phyloP scores from a whole-genome alignment of 208 protist species.

The Zelonia costaricensis region DNA sequence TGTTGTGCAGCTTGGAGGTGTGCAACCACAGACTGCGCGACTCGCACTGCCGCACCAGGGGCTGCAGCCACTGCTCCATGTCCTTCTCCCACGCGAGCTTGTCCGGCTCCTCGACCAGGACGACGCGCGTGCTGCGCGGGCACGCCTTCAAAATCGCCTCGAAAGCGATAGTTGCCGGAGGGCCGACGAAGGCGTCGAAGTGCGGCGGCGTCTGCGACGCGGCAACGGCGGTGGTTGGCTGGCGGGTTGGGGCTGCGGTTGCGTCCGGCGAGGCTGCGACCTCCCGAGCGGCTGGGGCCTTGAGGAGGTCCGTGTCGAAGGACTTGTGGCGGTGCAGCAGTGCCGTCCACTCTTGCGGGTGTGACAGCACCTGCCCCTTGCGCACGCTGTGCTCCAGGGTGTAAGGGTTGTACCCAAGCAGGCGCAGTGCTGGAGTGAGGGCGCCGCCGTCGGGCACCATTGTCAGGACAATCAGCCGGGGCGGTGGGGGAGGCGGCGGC shows the following conservation, averaged over 20 bases:
- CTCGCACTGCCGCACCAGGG: slow-evolving; percentile 46
- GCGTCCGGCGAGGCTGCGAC: background rate
- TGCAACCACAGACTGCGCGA: slow-evolving; percentile 12
- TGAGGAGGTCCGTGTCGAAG: slow-evolving; percentile 60
- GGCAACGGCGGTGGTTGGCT: background rate
- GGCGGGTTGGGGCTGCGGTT: background rate
- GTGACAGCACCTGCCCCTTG: slow-evolving; percentile 59
- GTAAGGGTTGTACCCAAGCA: slow-evolving; percentile 81
- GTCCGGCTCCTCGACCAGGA: slow-evolving; percentile 81
- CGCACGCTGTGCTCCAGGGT: slow-evolving; percentile 67
- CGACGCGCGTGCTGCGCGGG: slow-evolving; percentile 73
- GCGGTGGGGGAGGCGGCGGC: background rate
- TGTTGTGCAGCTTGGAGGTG: slow-evolving; percentile 42
- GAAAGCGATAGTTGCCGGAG: slow-evolving; percentile 78
- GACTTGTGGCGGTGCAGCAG: slow-evolving; percentile 68
- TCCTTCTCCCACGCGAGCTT: slow-evolving; percentile 76
- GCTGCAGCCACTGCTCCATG: slow-evolving; percentile 44
- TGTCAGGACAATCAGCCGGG: slow-evolving; percentile 65
- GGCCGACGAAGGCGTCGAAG: slow-evolving; percentile 81
- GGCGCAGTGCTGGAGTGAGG: slow-evolving; percentile 46
- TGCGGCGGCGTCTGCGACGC: background rate
- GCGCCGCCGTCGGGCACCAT: slow-evolving; percentile 83
- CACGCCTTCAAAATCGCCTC: slow-evolving; percentile 72
- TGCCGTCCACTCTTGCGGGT: slow-evolving; percentile 80
- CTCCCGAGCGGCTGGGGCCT: slow-evolving; percentile 10